These are phyloP conservation scores for Diddensiella santjacobensis DNA, from an alignment of 805 yeast species.

Conservation along the genomic window DNA sequence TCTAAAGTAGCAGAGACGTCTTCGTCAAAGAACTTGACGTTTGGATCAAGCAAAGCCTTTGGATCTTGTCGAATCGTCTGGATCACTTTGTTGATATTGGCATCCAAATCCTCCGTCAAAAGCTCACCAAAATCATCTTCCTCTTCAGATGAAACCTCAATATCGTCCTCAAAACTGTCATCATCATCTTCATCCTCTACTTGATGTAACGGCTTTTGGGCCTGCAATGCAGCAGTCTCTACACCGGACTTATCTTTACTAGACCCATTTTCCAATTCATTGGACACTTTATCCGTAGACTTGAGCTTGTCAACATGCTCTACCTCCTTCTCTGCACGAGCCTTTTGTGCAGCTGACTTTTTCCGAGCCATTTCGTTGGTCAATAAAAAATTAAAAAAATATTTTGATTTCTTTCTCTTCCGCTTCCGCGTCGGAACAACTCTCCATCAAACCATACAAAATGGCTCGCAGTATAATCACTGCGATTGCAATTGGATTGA, in stretches of 20 bases:
- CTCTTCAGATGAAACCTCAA: conserved; percentile 46
- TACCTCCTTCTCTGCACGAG: conserved; percentile 37
- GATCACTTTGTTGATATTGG: conserved; percentile 70
- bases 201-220: too few relatives aligned
- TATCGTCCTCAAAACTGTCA: conserved; percentile 27
- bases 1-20: conserved; percentile 19
- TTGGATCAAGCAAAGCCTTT: conserved; percentile 59
- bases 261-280: too few relatives aligned
- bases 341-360: conserved; percentile 77
- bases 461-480: too few relatives aligned
- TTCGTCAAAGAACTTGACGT: conserved; percentile 61
- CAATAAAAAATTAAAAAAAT: too few relatives aligned
- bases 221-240: too few relatives aligned
- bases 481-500: too few relatives aligned
- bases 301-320: conserved; percentile 22
- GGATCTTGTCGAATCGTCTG: conserved; percentile 67
- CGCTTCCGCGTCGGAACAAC: too few relatives aligned
- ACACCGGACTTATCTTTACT: too few relatives aligned
- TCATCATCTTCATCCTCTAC: conserved; percentile 21
- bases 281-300: too few relatives aligned
- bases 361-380: conserved; percentile 72
- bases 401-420: too few relatives aligned
- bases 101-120: conserved; percentile 79
- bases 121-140: conserved; percentile 93
- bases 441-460: too few relatives aligned